Conservation (phyloP, 208 protist species). For the Angomonas deanei region DNA sequence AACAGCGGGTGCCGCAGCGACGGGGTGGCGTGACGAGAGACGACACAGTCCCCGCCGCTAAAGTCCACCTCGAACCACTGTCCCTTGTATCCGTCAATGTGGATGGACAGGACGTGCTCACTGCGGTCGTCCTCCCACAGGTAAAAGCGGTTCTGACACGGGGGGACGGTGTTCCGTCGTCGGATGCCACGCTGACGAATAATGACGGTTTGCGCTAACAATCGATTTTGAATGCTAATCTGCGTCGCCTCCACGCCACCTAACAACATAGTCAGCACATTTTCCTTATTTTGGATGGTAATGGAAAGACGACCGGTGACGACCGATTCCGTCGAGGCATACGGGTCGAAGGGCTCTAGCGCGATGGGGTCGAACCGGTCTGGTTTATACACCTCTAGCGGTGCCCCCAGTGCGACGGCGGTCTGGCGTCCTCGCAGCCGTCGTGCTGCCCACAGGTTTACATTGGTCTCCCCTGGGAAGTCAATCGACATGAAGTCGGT, state of each 20-base stretch:
- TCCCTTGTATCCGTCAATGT: constrained; percentile 54
- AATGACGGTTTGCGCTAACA: constrained; percentile 34
- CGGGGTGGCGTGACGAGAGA: constrained; percentile 29
- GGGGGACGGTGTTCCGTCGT: constrained; percentile 51
- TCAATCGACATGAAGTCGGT: constrained; percentile 61
- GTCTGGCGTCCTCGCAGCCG: constrained; percentile 24
- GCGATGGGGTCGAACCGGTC: constrained; percentile 6
- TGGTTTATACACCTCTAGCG: constrained; percentile 21
- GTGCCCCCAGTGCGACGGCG: constrained; percentile 34
- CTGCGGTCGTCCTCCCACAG: constrained; percentile 64
- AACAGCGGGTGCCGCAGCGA: background rate
- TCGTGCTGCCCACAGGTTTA: constrained; percentile 73
- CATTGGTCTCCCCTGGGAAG: constrained; percentile 38
- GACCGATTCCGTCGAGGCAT: constrained; percentile 31
- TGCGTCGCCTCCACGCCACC: constrained; percentile 49
- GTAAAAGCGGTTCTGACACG: constrained; percentile 70
- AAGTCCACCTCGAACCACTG: constrained; percentile 81
- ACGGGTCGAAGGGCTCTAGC: constrained; percentile 15
- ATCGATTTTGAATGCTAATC: constrained; percentile 70
- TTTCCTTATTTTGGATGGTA: constrained; percentile 42
- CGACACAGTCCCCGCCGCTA: constrained; percentile 48
- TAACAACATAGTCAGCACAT: constrained; percentile 60
- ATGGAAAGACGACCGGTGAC: constrained; percentile 68
- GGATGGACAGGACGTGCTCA: constrained; percentile 50
- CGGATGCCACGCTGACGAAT: constrained; percentile 56